Conservation (phyloP, 352 stramenopile genomes). For the Phytophthora palmivora region DNA sequence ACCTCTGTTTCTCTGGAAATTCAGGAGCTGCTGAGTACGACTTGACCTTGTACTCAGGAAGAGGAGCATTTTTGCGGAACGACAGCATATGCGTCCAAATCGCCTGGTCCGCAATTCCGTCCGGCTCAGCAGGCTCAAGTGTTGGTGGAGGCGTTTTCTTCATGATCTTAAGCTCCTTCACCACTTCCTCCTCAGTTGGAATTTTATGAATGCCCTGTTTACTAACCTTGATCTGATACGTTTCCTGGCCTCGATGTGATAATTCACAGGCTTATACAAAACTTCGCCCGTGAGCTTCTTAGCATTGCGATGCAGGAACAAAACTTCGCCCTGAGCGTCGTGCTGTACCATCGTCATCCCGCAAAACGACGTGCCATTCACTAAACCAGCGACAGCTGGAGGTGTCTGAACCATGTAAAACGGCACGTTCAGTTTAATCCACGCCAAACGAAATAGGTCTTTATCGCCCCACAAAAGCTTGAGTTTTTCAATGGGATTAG, state of each 20-base stretch:
- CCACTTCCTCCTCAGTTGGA: slow-evolving; percentile 26
- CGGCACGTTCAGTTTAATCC: slow-evolving; percentile 48
- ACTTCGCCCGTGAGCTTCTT: slow-evolving; percentile 49
- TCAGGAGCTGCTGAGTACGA: slow-evolving; percentile 46
- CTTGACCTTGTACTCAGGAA: slow-evolving; percentile 54
- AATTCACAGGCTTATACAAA: slow-evolving; percentile 31
- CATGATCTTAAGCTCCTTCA: slow-evolving; percentile 19
- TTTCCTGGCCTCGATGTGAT: slow-evolving; percentile 29
- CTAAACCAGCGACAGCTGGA: slow-evolving; percentile 40
- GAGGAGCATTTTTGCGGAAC: slow-evolving; percentile 47
- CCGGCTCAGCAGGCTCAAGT: slow-evolving; percentile 22
- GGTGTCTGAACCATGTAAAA: slow-evolving; percentile 65
- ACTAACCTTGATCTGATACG: slow-evolving; percentile 25
- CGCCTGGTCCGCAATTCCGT: slow-evolving; percentile 45
- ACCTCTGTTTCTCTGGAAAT: slow-evolving; percentile 54
- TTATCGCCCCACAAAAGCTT: slow-evolving; percentile 48
- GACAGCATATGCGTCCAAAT: slow-evolving; percentile 74
- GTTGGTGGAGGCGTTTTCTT: slow-evolving; percentile 26
- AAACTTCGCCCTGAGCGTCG: slow-evolving; percentile 35
- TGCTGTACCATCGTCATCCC: slow-evolving; percentile 45
- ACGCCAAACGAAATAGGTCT: slow-evolving; percentile 62
- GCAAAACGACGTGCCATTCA: slow-evolving; percentile 43
- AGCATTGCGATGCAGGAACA: slow-evolving; percentile 64
- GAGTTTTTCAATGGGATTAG: slow-evolving; percentile 54
- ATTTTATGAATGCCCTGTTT: slow-evolving; percentile 30